phyloP scores from a whole-genome alignment of 2,329 filamentous ascomycete genomes.

The Alternaria longipes region DNA sequence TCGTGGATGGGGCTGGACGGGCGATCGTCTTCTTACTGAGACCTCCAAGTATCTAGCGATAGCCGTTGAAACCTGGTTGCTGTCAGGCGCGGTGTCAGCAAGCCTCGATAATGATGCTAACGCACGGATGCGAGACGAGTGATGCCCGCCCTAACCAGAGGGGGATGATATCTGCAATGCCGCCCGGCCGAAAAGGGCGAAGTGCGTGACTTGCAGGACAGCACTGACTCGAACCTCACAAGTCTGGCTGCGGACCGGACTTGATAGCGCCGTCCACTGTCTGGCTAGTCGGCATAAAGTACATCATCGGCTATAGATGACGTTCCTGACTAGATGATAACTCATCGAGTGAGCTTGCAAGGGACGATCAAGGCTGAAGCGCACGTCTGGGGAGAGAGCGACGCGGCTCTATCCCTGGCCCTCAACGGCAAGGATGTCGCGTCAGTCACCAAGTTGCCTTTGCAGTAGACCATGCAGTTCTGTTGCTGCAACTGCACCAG shows the following conservation, averaged over 20 bases:
- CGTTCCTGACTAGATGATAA: slow-evolving; percentile 24
- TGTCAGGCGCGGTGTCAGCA: slow-evolving; percentile 14
- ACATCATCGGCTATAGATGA: slow-evolving; percentile 18
- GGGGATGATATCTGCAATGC: slow-evolving; percentile 1
- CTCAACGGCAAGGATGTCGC: slow-evolving; percentile 24
- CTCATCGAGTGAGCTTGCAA: slow-evolving; percentile 10
- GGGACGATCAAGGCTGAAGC: slow-evolving; percentile 11
- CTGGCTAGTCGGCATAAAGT: slow-evolving; percentile 5
- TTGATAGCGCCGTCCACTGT: slow-evolving; percentile 5
- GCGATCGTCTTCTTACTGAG: background rate
- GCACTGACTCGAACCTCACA: slow-evolving; percentile 14
- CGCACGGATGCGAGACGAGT: slow-evolving; percentile 4
- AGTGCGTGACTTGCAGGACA: slow-evolving; percentile 5
- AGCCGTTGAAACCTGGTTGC: slow-evolving; percentile 13
- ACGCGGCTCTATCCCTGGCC: slow-evolving; percentile 14
- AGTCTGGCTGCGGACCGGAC: slow-evolving; percentile 22
- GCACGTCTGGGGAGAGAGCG: slow-evolving; percentile 19
- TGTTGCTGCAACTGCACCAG: slow-evolving; percentile 31
- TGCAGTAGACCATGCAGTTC: slow-evolving; percentile 23
- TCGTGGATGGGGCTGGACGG: background rate
- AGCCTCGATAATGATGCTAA: slow-evolving; percentile 3
- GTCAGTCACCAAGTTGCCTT: slow-evolving; percentile 21
- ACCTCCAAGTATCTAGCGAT: slow-evolving; percentile 1
- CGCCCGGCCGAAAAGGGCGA: slow-evolving; percentile 8
- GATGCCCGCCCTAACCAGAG: slow-evolving; percentile 6